A percentile compares a stretch with the other conserved stretches of the same genome.
Conservation (phyloP, 2,329 filamentous ascomycete genomes). For the Cercospora janseana region DNA sequence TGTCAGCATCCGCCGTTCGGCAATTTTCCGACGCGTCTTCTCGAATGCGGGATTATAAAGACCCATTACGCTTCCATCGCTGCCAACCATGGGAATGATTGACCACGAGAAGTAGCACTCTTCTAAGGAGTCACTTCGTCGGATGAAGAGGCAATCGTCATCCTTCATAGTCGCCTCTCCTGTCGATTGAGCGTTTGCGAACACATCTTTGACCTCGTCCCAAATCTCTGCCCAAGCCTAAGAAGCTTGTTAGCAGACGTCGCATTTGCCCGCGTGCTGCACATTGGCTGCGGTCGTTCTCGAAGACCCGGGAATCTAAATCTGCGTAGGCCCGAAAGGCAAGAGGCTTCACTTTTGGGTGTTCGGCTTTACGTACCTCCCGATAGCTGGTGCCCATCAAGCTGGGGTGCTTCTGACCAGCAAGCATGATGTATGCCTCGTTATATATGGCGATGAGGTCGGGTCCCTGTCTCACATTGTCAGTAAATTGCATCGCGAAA, state of each 20-base stretch:
- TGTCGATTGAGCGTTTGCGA: conserved; percentile 63
- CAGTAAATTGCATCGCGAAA: too few species aligned
- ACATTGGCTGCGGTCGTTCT: too few species aligned
- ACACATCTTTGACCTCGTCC: conserved; percentile 66
- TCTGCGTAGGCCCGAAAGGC: too few species aligned
- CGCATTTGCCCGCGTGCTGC: too few species aligned
- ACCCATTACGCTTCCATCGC: conserved; percentile 69
- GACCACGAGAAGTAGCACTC: conserved; percentile 83
- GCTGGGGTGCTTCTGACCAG: conserved; percentile 71
- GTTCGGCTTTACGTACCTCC: conserved; percentile 6
- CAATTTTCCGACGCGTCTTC: conserved; percentile 74
- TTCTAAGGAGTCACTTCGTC: conserved; percentile 67
- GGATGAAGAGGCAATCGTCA: conserved; percentile 73
- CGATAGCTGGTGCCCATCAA: conserved; percentile 72
- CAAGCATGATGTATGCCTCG: conserved; percentile 67
- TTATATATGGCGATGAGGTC: conserved; percentile 70
- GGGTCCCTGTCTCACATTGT: too few species aligned
- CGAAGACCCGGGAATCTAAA: too few species aligned
- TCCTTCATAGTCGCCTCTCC: conserved; percentile 83
- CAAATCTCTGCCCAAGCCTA: conserved; percentile 71
- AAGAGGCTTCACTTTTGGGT: conserved; percentile 27
- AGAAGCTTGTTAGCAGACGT: conserved; percentile 31
- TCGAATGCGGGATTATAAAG: conserved; percentile 80
- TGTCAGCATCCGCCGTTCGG: conserved; percentile 75
- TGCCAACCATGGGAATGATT: conserved; percentile 72